Percentiles rank a stretch among this genome's conserved stretches.
These are phyloP conservation scores for Cercospora sp. DNA, from an alignment of 2,329 filamentous ascomycete genomes.

Conservation along the genomic window DNA sequence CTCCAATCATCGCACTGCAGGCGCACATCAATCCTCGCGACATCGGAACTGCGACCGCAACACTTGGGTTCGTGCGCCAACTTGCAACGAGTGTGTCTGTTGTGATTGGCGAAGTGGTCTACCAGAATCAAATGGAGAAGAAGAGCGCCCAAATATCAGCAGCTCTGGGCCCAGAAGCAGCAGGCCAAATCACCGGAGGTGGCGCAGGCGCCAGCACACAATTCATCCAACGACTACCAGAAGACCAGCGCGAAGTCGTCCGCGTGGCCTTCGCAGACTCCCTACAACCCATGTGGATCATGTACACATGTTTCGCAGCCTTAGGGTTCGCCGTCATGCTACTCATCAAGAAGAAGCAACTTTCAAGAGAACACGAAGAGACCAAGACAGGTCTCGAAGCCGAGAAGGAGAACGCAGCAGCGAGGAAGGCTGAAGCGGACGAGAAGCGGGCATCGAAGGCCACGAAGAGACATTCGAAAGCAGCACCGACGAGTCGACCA, in stretches of 20 bases:
- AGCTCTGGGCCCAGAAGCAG: conserved; percentile 54
- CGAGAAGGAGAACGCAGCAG: conserved; percentile 42
- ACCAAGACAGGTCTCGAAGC: conserved; percentile 52
- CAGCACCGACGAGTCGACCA: not conserved
- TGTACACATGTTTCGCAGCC: conserved; percentile 47
- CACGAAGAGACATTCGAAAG: conserved; percentile 6
- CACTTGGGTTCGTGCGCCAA: conserved; percentile 67
- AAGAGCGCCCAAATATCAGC: conserved; percentile 52
- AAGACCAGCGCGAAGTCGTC: conserved; percentile 46
- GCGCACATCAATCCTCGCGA: conserved; percentile 61
- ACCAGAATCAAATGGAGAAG: conserved; percentile 70
- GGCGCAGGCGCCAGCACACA: conserved; percentile 62
- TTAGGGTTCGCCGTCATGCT: conserved; percentile 43
- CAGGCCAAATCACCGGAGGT: conserved; percentile 57
- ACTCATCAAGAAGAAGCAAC: conserved; percentile 45
- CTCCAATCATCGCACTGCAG: conserved; percentile 67
- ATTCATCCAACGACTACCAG: conserved; percentile 55
- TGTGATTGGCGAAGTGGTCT: conserved; percentile 74
- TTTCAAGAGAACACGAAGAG: conserved; percentile 48
- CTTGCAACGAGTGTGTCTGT: conserved; percentile 67
- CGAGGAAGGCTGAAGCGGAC: conserved; percentile 37
- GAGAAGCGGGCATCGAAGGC: conserved; percentile 27
- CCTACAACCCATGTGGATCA: conserved; percentile 52
- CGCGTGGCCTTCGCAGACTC: conserved; percentile 46
- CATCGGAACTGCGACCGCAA: conserved; percentile 67